phyloP scores from a whole-genome alignment of 2,329 filamentous ascomycete species.

The Colletotrichum gloeosporioides region DNA sequence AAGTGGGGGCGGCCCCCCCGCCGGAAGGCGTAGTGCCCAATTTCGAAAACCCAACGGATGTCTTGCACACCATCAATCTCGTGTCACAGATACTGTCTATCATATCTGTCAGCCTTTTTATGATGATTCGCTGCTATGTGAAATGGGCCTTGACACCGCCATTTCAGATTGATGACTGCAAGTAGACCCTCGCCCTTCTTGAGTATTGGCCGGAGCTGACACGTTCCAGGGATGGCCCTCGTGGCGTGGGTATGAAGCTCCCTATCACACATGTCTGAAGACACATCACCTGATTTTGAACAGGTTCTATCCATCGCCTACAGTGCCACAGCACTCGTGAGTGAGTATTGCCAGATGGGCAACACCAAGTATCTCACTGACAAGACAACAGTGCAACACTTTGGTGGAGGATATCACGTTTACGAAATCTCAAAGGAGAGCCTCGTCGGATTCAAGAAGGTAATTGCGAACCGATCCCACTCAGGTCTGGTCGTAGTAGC shows the following conservation, averaged over 20 bases:
- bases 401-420: conserved; percentile 41
- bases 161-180: conserved; percentile 31
- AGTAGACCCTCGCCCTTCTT: not conserved
- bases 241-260: not conserved
- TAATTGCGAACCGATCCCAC: conserved; percentile 3
- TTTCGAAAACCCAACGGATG: conserved; percentile 29
- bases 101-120: conserved; percentile 28
- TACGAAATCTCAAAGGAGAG: conserved; percentile 34
- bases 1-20: conserved; percentile 22
- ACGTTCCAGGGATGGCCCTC: not conserved
- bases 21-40: conserved; percentile 30
- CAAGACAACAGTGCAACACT: conserved; percentile 23
- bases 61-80: conserved; percentile 30
- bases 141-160: conserved; percentile 24
- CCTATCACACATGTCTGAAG: fast-evolving
- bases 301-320: conserved; percentile 34
- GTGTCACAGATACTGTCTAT: conserved; percentile 32
- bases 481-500: no score
- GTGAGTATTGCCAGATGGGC: conserved; percentile 12
- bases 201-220: not conserved
- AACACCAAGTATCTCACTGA: not conserved
- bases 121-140: conserved; percentile 29
- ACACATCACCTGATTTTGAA: not conserved
- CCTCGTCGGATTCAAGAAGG: conserved; percentile 39
- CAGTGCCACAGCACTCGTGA: conserved; percentile 26